Evolutionary conservation across 1,284 basidiomycete genomes (phyloP), one percentile per base, ranked within the genome.

Genomic region (Trichosporon asahii): DNA sequence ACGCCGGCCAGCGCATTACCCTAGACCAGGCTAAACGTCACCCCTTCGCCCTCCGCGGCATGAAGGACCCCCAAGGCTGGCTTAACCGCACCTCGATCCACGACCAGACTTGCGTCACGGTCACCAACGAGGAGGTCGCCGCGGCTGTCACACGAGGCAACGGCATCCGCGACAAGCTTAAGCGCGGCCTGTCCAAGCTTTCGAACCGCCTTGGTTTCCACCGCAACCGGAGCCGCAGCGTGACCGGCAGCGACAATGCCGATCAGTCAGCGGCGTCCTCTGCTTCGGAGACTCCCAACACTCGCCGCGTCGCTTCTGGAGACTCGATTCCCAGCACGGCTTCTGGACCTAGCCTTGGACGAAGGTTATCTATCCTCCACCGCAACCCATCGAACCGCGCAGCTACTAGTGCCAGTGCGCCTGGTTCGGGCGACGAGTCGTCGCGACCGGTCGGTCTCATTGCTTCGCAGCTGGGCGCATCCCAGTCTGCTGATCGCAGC

Each of bases 41-140:
- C 64, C 86, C 89, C 2, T 98, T 95, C 91, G 89, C 95, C 68
- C 84, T 92, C 8, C 87, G 86, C 23, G 93, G 91, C 77, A 86
- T 98, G 33, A 80, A 86, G 18, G 87, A 92, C 69, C 88, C 90
- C 0, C 85, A 88, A 0, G 85, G 86, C n/a, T 98, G 95, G 95
- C 87, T 95, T 8, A 83, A 86, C 15, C 87, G 89, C 68, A 96
- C 93, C 0, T 89, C 90, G 64, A 89, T 89, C 2, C 85, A 86
- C 66, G 86, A 86, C 57, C 85, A 86, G 67, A 86, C 87, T 15
- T 87, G 86, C 53, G 87, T 91, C 66, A 85, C 88, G 66, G 90
- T 96, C 33, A 91, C 92, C 0, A 87, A 88, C n/a, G 89, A 89
- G 68, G 95, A 97, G 75, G 90, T 94, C 2, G 88, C 88, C 25